phyloP scores from a whole-genome alignment of 139 green algal species.

The Haematococcus sp. region DNA sequence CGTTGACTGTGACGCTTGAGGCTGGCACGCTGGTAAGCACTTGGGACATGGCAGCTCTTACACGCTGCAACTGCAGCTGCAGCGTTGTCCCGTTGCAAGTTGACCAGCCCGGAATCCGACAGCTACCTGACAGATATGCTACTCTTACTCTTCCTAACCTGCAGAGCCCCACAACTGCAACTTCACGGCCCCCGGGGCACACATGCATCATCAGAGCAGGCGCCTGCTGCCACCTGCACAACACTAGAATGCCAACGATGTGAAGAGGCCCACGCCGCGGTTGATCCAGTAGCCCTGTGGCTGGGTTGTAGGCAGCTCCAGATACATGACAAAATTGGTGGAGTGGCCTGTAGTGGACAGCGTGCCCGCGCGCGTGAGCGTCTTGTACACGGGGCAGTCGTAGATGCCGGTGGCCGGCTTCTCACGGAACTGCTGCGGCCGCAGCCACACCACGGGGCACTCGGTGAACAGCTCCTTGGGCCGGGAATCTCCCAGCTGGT shows the following conservation, averaged over 20 bases:
- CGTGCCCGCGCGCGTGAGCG: conserved; percentile 60
- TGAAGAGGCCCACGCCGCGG: conserved; percentile 75
- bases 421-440: conserved; percentile 56
- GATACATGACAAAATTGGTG: conserved; percentile 86
- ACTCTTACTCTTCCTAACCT: too few relatives aligned
- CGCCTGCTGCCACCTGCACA: too few relatives aligned
- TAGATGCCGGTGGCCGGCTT: conserved; percentile 53
- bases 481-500: conserved; percentile 64
- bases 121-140: too few relatives aligned
- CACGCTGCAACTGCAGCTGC: too few relatives aligned
- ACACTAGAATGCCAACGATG: conserved; percentile 41
- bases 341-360: conserved; percentile 80
- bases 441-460: conserved; percentile 66
- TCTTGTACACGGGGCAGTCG: conserved; percentile 78
- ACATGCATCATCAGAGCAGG: too few relatives aligned
- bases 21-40: too few relatives aligned
- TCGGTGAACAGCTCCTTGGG: conserved; percentile 87
- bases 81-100: too few relatives aligned
- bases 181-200: too few relatives aligned
- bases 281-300: conserved; percentile 76
- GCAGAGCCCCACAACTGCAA: too few relatives aligned
- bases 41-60: too few relatives aligned
- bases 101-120: too few relatives aligned
- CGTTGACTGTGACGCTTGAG: too few relatives aligned
- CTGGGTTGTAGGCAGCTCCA: conserved; percentile 69